These are phyloP conservation scores for Fusarium sp. DNA, from an alignment of 2,329 filamentous ascomycete genomes.

Conservation along the genomic window DNA sequence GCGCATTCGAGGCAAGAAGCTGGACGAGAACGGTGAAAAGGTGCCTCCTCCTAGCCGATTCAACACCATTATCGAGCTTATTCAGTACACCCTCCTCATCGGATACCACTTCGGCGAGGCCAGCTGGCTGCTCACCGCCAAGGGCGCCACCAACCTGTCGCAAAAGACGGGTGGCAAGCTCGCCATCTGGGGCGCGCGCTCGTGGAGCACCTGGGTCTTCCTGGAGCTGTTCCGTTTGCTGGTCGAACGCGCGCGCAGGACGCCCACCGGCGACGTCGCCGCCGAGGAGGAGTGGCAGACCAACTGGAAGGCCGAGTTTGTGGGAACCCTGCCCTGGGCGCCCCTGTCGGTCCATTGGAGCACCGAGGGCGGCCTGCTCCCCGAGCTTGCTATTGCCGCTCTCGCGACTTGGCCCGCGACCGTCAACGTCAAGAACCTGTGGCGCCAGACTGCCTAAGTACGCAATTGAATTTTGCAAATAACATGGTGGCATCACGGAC, in stretches of 20 bases:
- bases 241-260: slow-evolving; percentile 57
- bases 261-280: slow-evolving; percentile 47
- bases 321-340: slow-evolving; percentile 80
- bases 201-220: slow-evolving; percentile 83
- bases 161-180: slow-evolving; percentile 69
- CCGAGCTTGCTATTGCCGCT: slow-evolving; percentile 55
- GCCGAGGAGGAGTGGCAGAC: slow-evolving; percentile 57
- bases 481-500: not conserved
- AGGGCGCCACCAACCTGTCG: slow-evolving; percentile 74
- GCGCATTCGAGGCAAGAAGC: slow-evolving; percentile 45
- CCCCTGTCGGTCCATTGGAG: slow-evolving; percentile 90
- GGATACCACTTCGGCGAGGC: slow-evolving; percentile 87
- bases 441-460: slow-evolving; percentile 53
- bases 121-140: slow-evolving; percentile 78
- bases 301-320: slow-evolving; percentile 74
- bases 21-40: slow-evolving; percentile 52
- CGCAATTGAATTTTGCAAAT: not conserved
- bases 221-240: slow-evolving; percentile 78
- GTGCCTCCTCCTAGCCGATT: slow-evolving; percentile 49
- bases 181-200: slow-evolving; percentile 79
- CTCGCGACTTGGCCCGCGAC: slow-evolving; percentile 59
- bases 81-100: slow-evolving; percentile 76
- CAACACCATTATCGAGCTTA: slow-evolving; percentile 67
- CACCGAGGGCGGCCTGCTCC: slow-evolving; percentile 68
- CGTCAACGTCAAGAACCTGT: slow-evolving; percentile 59